Evolutionary conservation across 2,329 filamentous ascomycete species (phyloP), one percentile per base, ranked within the genome.

Genomic region (Mollisia scopiformis): DNA sequence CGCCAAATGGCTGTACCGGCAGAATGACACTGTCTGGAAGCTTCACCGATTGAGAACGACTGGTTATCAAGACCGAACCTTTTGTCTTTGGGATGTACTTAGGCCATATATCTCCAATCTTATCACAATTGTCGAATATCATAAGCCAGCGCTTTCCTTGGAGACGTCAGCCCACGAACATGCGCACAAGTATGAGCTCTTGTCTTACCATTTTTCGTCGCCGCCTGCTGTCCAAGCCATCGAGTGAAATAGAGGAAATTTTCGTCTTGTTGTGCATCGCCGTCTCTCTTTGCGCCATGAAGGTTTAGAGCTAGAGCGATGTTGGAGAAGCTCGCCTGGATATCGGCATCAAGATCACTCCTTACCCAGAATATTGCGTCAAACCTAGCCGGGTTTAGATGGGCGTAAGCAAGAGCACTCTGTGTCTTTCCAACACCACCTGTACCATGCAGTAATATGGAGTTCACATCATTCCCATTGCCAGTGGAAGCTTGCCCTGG

Each of bases 341-440:
- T 33, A 6, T 6, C 13, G 6, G 13, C 64, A 28, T 54, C 55
- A 3, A 56, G 68, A 39, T 69, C 67, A 8, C 58, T 60, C 46
- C 65, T 57, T 25, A 69, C 59, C 66, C 66, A 69, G 37, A 69
- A 69, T 27, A 69, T 61, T 21, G 67, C 67, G 55, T 69, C 62
- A 55, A 60, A 69, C 23, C 28, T n/a, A 8, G 27, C 33, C 23
- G 21, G 46, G 19, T 57, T 61, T 16, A 19, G 46, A 27, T 61
- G 23, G 6, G 62, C 64, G 35, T 60, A 62, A 31, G 65, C 35
- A 2, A 65, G 57, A 10, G 62, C 59, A 39, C 63, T 61, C 19
- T 64, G 46, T 2, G 64, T 66, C 49, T 66, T 66, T n/a, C 64
- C 62, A 11, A 66, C 60, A 11, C 64, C 64, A n/a, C n/a, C n/a